phyloP scores from a whole-genome alignment of 768 basidiomycete genomes.

The Auriscalpium microsporum region DNA sequence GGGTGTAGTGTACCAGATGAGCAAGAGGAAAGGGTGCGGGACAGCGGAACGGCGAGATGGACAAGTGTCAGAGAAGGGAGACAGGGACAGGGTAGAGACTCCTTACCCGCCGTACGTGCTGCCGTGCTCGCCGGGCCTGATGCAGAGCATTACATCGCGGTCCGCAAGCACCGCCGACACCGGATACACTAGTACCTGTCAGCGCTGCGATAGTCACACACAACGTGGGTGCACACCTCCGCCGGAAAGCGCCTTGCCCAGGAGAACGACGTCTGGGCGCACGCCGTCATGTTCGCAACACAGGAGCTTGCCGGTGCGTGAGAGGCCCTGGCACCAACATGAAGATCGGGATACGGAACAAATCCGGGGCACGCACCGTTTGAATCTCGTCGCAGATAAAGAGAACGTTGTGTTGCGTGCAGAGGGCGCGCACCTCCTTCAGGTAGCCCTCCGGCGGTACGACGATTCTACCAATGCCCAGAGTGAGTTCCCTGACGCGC shows the following conservation, averaged over 20 bases:
- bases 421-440: conserved; percentile 63
- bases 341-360: background rate
- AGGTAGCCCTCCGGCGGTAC: conserved; percentile 89
- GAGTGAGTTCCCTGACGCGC: background rate
- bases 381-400: conserved; percentile 98
- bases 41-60: background rate
- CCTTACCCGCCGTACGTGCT: conserved; percentile 90
- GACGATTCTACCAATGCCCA: conserved; percentile 55
- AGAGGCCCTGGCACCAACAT: conserved; percentile 53
- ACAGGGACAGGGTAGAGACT: no score
- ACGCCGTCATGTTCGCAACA: conserved; percentile 82
- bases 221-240: conserved; percentile 50
- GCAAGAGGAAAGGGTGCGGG: conserved; percentile 1
- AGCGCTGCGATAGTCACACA: background rate
- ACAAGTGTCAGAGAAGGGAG: no score
- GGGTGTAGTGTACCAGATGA: background rate
- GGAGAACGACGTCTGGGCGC: conserved; percentile 83
- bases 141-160: conserved; percentile 89
- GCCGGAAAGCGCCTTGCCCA: conserved; percentile 95
- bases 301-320: conserved; percentile 90
- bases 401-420: conserved; percentile 90
- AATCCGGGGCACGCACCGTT: conserved; percentile 44
- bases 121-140: conserved; percentile 92
- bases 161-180: conserved; percentile 92
- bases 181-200: conserved; percentile 63